Evolutionary conservation across 73 alveolate genomes (phyloP), one percentile per base, ranked within the genome.

Genomic region (Uronychia setigera): DNA sequence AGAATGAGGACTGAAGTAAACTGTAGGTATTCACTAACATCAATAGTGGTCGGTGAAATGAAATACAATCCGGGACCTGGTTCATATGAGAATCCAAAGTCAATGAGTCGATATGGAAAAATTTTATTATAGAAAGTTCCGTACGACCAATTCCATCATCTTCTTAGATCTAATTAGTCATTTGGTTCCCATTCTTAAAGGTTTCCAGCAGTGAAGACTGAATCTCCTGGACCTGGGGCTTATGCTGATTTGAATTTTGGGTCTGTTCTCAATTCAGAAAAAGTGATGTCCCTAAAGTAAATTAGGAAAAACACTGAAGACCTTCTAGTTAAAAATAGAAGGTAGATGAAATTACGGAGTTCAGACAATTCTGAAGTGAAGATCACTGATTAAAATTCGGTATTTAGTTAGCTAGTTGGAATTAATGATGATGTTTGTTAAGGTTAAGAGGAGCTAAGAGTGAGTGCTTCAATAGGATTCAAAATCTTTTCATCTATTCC

Each of bases 401-500:
- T 46, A 5, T 46, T 19, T 46, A 46, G 19, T 46, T 46, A 11
- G 67, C 19, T 46, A 46, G 19, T 19, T 46, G 67, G n/a, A n/a
- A n/a, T 46, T 46, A 46, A 46, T 46, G 5, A 19, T 46, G 5
- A 19, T 5, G 67, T 46, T 46, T 5, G 67, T 46, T 46, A 11
- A 46, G 67, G n/a, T 46, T 19, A 46, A 11, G 67, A 11, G 5
- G 67, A 46, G 67, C 67, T 11, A 46, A 46, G 5, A 5, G 67
- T 46, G 67, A 46, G 67, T 5, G 67, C 67, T 19, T 46, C 67
- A 5, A 46, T 5, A 46, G 67, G 67, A 11, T 5, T 46, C 67
- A 46, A 46, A 19, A 46, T 46, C 67, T 89, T 77, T 28, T 14
- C 78, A 34, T 31, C 89, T 35, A 91, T 46, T 26, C 91, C 89